A percentile compares a stretch with the other conserved stretches of the same genome.
Conservation (phyloP, 805 yeast species). For the Wickerhamiella siamensis region DNA sequence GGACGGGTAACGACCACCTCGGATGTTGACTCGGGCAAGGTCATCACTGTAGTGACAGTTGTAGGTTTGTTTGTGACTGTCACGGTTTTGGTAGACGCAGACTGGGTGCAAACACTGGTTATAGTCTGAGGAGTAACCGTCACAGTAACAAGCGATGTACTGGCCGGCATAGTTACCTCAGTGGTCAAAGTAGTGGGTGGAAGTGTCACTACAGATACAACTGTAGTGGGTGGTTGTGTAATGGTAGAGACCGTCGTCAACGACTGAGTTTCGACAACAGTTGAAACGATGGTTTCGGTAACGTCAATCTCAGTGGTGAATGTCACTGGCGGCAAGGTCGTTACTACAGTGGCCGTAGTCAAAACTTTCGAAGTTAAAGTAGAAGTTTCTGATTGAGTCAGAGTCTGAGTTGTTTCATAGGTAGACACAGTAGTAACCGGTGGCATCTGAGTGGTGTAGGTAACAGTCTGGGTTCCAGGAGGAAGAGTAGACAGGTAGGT, state of each 20-base stretch:
- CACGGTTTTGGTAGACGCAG: background rate
- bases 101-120: background rate
- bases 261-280: background rate
- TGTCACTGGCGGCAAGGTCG: background rate
- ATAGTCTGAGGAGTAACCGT: background rate
- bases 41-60: constrained; percentile 1
- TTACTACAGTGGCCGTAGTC: background rate
- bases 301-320: background rate
- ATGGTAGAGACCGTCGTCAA: background rate
- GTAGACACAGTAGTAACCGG: background rate
- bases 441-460: background rate
- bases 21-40: background rate
- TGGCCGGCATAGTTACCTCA: background rate
- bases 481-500: background rate
- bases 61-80: background rate
- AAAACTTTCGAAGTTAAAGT: background rate
- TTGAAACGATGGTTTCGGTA: background rate
- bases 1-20: constrained; percentile 1
- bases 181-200: background rate
- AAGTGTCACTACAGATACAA: background rate
- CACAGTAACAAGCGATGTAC: background rate
- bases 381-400: background rate
- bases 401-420: background rate
- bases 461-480: background rate
- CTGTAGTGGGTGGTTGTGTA: background rate